Conservation (phyloP, 2,329 filamentous ascomycete genomes). For the Fusarium piperis region DNA sequence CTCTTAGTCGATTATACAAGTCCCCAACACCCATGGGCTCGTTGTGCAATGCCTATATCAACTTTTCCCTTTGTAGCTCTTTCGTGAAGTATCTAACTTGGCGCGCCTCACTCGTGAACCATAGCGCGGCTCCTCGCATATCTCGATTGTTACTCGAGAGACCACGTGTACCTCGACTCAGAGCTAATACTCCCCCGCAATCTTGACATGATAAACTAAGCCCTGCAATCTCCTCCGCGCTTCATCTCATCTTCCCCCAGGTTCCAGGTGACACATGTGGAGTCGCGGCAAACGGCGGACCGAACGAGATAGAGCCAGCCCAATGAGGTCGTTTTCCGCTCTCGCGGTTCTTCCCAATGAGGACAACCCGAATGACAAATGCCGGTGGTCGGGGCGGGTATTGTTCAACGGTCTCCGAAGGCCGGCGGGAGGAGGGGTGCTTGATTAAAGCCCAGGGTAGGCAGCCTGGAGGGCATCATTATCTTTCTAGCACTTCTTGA, state of each 20-base stretch:
- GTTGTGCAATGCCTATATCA: too few species aligned
- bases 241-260: neutral
- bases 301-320: constrained; percentile 21
- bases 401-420: neutral
- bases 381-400: neutral
- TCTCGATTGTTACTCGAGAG: neutral
- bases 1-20: too few species aligned
- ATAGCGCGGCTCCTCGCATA: neutral
- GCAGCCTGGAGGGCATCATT: neutral
- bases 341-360: constrained; percentile 15
- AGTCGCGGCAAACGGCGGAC: constrained; percentile 41
- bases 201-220: neutral
- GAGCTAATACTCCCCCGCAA: neutral
- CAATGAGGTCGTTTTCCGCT: constrained; percentile 38
- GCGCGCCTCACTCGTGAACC: neutral
- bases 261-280: constrained; percentile 17
- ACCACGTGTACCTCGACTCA: neutral
- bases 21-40: too few species aligned
- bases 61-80: too few species aligned
- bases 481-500: neutral
- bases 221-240: neutral
- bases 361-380: constrained; percentile 6
- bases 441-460: neutral
- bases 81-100: neutral
- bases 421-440: neutral